Conservation (phyloP, 2,329 filamentous ascomycete genomes). For the Phoma sp. region DNA sequence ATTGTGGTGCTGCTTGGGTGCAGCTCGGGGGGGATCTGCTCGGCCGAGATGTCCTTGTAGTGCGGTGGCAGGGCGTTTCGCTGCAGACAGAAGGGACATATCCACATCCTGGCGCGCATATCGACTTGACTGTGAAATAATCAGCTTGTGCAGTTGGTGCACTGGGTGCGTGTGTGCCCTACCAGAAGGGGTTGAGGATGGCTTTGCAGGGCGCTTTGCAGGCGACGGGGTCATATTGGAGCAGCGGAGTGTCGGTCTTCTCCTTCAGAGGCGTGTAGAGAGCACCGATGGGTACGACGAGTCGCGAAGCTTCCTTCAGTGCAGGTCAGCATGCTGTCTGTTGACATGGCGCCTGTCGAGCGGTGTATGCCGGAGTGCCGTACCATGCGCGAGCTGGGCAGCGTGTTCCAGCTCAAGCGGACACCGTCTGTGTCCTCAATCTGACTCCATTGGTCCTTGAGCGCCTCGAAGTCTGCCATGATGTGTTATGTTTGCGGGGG, state of each 20-base stretch:
- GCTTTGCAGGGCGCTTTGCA: conserved; percentile 97
- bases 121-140: conserved; percentile 71
- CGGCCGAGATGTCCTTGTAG: conserved; percentile 88
- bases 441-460: conserved; percentile 96
- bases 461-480: conserved; percentile 85
- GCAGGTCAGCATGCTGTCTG: conserved; percentile 34
- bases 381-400: conserved; percentile 95
- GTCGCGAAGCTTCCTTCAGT: conserved; percentile 82
- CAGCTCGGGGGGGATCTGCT: conserved; percentile 81
- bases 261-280: conserved; percentile 96
- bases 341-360: conserved; percentile 11
- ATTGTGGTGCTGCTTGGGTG: conserved; percentile 87
- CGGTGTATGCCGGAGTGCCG: conserved; percentile 14
- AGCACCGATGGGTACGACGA: conserved; percentile 94
- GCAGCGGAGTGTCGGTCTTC: conserved; percentile 83
- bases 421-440: conserved; percentile 96
- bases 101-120: conserved; percentile 83
- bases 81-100: conserved; percentile 86
- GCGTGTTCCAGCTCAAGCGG: conserved; percentile 97
- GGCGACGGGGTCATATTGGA: conserved; percentile 95
- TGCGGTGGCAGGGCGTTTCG: conserved; percentile 82
- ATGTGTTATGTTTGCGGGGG: conserved; percentile 34
- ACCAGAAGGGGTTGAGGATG: conserved; percentile 97
- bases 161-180: conserved; percentile 42
- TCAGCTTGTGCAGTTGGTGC: conserved; percentile 23